Percentiles rank a stretch among this genome's conserved stretches.
Conservation (phyloP, 1,284 basidiomycete genomes). For the Kwoniella shivajii region DNA sequence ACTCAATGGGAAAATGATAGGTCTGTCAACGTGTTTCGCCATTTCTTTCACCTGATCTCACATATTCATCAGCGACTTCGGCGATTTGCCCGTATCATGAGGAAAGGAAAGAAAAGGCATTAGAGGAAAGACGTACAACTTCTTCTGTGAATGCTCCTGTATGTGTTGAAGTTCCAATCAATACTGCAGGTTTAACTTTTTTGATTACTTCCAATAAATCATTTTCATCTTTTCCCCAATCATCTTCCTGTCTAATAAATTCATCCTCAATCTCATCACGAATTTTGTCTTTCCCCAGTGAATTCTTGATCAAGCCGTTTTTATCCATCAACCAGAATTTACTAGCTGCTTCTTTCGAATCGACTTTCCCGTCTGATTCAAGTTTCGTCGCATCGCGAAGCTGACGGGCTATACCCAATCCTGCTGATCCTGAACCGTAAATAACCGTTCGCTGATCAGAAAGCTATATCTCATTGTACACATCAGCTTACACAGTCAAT, state of each 20-base stretch:
- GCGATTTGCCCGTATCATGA: not conserved
- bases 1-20: slow-evolving; percentile 77
- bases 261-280: slow-evolving; percentile 60
- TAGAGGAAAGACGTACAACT: slow-evolving; percentile 50
- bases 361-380: slow-evolving; percentile 54
- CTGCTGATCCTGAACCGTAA: slow-evolving; percentile 79
- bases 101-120: not conserved
- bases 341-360: slow-evolving; percentile 62
- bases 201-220: slow-evolving; percentile 68
- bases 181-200: slow-evolving; percentile 67
- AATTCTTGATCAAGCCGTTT: slow-evolving; percentile 54
- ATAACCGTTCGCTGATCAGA: slow-evolving; percentile 74
- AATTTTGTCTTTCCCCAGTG: slow-evolving; percentile 58
- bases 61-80: not conserved
- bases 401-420: slow-evolving; percentile 67
- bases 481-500: slow-evolving; percentile 45
- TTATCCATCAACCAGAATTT: slow-evolving; percentile 65
- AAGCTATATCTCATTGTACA: slow-evolving; percentile 63
- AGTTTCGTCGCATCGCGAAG: slow-evolving; percentile 70
- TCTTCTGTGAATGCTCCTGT: slow-evolving; percentile 78
- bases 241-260: slow-evolving; percentile 60
- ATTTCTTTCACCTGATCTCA: slow-evolving; percentile 61
- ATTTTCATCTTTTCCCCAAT: slow-evolving; percentile 58
- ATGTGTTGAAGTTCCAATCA: slow-evolving; percentile 80
- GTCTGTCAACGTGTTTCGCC: slow-evolving; percentile 67